Conservation (phyloP, 495 filamentous ascomycete species). For the Neurospora tetrasperma region DNA sequence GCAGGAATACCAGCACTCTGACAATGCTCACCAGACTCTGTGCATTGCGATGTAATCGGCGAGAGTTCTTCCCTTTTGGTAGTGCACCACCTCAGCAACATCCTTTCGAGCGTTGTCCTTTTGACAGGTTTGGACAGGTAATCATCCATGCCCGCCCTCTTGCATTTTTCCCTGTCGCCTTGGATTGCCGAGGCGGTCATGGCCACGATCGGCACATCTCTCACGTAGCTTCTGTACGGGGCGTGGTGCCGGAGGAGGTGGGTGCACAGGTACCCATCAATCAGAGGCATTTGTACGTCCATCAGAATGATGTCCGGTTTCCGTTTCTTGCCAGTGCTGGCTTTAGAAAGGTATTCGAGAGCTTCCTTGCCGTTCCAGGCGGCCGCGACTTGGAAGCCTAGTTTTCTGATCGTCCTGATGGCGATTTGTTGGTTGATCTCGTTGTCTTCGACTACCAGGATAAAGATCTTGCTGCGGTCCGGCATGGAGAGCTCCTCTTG, state of each 20-base stretch:
- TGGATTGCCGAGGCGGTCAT: slow-evolving; percentile 77
- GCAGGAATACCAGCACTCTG: slow-evolving; percentile 21
- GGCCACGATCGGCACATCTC: slow-evolving; percentile 61
- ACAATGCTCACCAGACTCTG: slow-evolving; percentile 23
- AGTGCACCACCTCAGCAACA: slow-evolving; percentile 50
- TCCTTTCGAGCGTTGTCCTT: slow-evolving; percentile 56
- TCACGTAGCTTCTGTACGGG: slow-evolving; percentile 43
- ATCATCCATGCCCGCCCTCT: slow-evolving; percentile 71
- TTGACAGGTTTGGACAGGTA: slow-evolving; percentile 73
- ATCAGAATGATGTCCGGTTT: slow-evolving; percentile 73
- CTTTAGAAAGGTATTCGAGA: slow-evolving; percentile 49
- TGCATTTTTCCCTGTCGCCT: slow-evolving; percentile 71
- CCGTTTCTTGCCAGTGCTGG: slow-evolving; percentile 26
- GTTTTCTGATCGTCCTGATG: slow-evolving; percentile 59
- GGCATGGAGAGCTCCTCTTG: slow-evolving; percentile 30
- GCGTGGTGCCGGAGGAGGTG: slow-evolving; percentile 54
- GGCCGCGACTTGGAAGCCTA: slow-evolving; percentile 60
- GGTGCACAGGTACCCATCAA: slow-evolving; percentile 71
- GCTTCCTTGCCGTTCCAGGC: slow-evolving; percentile 71
- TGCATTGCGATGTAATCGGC: slow-evolving; percentile 14
- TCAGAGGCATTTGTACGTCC: slow-evolving; percentile 79
- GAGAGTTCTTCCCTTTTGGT: slow-evolving; percentile 11
- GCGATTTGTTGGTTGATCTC: slow-evolving; percentile 73
- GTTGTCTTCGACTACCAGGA: slow-evolving; percentile 77
- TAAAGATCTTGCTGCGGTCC: slow-evolving; percentile 45